A percentile compares a stretch with the other conserved stretches of the same genome.
Conservation (phyloP, 371 early-diverging fungal genomes). For the Zychaea mexicana region DNA sequence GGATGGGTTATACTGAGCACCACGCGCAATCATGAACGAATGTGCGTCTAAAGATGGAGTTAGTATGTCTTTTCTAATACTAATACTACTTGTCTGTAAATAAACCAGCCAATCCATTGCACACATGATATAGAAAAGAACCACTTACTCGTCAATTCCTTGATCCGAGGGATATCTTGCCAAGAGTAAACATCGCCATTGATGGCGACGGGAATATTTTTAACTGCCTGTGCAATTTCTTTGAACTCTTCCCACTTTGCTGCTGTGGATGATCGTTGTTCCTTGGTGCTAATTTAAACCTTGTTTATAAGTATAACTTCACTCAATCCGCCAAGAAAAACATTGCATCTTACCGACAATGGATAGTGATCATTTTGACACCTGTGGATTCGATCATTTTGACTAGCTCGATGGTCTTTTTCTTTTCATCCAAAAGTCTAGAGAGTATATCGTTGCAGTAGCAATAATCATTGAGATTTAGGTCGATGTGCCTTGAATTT, state of each 20-base stretch:
- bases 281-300: conserved; percentile 48
- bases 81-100: too few species aligned
- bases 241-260: conserved; percentile 89
- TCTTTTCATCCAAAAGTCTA: conserved; percentile 69
- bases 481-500: too few species aligned
- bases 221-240: conserved; percentile 65
- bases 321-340: not conserved
- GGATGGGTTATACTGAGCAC: conserved; percentile 82
- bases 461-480: too few species aligned
- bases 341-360: conserved; percentile 71
- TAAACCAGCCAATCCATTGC: too few species aligned
- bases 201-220: conserved; percentile 82
- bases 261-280: conserved; percentile 75
- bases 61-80: too few species aligned
- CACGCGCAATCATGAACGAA: conserved; percentile 91
- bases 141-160: conserved; percentile 52
- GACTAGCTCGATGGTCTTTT: conserved; percentile 82
- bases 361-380: conserved; percentile 87
- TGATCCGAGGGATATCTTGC: conserved; percentile 63
- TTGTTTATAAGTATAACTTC: too few species aligned
- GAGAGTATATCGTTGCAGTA: too few species aligned
- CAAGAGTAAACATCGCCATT: conserved; percentile 88
- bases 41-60: conserved; percentile 44
- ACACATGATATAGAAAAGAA: too few species aligned
- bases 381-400: conserved; percentile 86